A percentile compares a stretch with the other conserved stretches of the same genome.
These are phyloP conservation scores for Purpureocillium lavendulum DNA, from an alignment of 2,329 filamentous ascomycete genomes.

Conservation along the genomic window DNA sequence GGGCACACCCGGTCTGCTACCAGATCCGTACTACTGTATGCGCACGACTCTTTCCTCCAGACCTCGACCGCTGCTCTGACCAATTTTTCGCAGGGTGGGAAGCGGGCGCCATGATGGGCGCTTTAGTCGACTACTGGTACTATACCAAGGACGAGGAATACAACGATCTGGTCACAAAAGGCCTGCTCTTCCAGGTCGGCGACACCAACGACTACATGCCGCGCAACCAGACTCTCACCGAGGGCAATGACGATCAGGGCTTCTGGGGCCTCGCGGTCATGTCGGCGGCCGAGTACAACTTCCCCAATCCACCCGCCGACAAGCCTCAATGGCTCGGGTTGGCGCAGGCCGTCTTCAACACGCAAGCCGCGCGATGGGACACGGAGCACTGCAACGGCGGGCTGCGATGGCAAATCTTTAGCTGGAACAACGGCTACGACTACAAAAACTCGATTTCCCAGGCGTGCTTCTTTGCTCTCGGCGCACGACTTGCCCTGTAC, in stretches of 20 bases:
- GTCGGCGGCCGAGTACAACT: conserved; percentile 62
- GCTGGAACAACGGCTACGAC: conserved; percentile 72
- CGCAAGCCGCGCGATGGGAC: conserved; percentile 68
- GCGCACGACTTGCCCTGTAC: conserved; percentile 63
- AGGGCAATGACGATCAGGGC: conserved; percentile 69
- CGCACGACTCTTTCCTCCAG: background rate
- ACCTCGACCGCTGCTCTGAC: background rate
- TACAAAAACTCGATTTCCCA: conserved; percentile 65
- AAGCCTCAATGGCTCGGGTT: conserved; percentile 62
- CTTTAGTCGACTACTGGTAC: conserved; percentile 77
- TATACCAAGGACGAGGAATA: conserved; percentile 68
- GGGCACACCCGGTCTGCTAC: conserved; percentile 41
- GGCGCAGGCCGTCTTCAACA: conserved; percentile 75
- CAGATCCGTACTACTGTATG: conserved; percentile 47
- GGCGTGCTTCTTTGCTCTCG: conserved; percentile 54
- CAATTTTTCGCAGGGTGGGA: conserved; percentile 50
- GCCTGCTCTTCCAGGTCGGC: conserved; percentile 67
- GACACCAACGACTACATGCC: conserved; percentile 71
- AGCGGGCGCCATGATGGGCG: conserved; percentile 61
- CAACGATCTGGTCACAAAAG: conserved; percentile 59
- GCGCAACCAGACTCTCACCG: conserved; percentile 56
- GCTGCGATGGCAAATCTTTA: conserved; percentile 76
- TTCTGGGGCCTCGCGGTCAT: conserved; percentile 68
- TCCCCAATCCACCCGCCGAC: conserved; percentile 46
- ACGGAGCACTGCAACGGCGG: conserved; percentile 61